phyloP scores from a whole-genome alignment of 257 asterid genomes.

The Scutellaria baicalensis region DNA sequence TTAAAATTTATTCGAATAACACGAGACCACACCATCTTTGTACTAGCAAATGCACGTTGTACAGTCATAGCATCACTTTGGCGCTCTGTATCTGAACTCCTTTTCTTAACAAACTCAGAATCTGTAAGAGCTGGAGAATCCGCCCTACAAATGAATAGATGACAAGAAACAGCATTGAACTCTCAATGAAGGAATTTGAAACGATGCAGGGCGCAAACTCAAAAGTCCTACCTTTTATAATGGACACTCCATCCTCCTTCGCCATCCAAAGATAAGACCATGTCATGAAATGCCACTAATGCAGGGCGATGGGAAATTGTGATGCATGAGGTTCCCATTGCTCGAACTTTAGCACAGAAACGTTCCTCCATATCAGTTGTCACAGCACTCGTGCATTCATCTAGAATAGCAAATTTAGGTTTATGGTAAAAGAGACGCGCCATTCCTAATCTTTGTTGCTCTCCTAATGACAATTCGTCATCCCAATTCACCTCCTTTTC shows the following conservation, averaged over 20 bases:
- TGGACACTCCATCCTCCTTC: constrained; percentile 99
- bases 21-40: constrained; percentile 49
- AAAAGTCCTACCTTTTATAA: constrained; percentile 53
- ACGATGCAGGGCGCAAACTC: neutral
- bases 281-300: constrained; percentile 93
- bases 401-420: constrained; percentile 95
- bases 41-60: constrained; percentile 85
- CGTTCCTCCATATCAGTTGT: constrained; percentile 99
- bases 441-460: constrained; percentile 99
- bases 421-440: constrained; percentile 99
- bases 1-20: constrained; percentile 11
- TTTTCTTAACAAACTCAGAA: constrained; percentile 42
- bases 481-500: constrained; percentile 99
- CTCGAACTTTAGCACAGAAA: constrained; percentile 93
- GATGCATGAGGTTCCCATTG: constrained; percentile 98
- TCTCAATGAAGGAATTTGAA: neutral
- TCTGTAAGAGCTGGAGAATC: constrained; percentile 56
- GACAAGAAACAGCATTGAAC: constrained; percentile 13
- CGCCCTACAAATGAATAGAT: constrained; percentile 35
- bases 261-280: constrained; percentile 96
- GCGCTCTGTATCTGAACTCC: constrained; percentile 61
- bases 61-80: constrained; percentile 88
- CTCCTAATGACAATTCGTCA: constrained; percentile 93
- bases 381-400: constrained; percentile 99
- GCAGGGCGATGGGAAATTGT: constrained; percentile 99